Evolutionary conservation across 108 stramenopile genomes (phyloP).

Genomic region (Conticribra guillardii): DNA sequence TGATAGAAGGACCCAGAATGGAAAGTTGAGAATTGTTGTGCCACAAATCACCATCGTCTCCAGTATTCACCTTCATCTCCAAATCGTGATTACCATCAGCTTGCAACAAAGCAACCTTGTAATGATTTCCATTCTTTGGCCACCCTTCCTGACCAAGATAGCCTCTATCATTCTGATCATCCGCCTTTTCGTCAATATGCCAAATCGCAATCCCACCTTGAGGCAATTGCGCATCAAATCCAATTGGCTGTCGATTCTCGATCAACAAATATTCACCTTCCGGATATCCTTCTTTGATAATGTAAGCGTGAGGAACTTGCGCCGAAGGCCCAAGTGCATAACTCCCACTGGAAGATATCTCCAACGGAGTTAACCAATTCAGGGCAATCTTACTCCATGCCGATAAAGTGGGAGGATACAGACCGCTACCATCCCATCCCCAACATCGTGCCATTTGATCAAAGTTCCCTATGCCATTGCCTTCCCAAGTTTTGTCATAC

Average conservation of each 20-base stretch:
- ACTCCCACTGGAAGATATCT: slow-evolving; percentile 39
- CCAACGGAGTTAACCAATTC: slow-evolving; percentile 55
- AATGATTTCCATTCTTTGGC: slow-evolving; percentile 73
- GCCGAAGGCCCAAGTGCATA: slow-evolving; percentile 39
- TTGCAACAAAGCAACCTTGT: slow-evolving; percentile 65
- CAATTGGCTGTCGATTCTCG: slow-evolving; percentile 65
- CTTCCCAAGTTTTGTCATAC: slow-evolving; percentile 43
- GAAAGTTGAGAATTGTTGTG: slow-evolving; percentile 30
- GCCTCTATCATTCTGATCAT: slow-evolving; percentile 38
- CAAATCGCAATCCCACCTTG: slow-evolving; percentile 68
- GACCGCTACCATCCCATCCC: slow-evolving; percentile 48
- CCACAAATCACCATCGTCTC: slow-evolving; percentile 60
- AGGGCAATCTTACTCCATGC: slow-evolving; percentile 59
- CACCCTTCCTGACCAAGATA: slow-evolving; percentile 56
- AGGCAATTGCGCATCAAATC: slow-evolving; percentile 51
- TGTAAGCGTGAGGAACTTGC: slow-evolving; percentile 41
- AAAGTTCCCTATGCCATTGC: slow-evolving; percentile 44
- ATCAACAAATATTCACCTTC: slow-evolving; percentile 71
- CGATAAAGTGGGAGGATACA: slow-evolving; percentile 55
- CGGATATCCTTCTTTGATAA: slow-evolving; percentile 46
- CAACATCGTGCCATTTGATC: slow-evolving; percentile 55
- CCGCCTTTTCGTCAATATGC: slow-evolving; percentile 61
- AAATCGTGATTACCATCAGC: slow-evolving; percentile 80
- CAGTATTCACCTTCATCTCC: slow-evolving; percentile 57
- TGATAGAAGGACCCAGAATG: slow-evolving; percentile 20